Evolutionary conservation across 805 yeast species (phyloP).

Genomic region (Hanseniaspora thailandica): DNA sequence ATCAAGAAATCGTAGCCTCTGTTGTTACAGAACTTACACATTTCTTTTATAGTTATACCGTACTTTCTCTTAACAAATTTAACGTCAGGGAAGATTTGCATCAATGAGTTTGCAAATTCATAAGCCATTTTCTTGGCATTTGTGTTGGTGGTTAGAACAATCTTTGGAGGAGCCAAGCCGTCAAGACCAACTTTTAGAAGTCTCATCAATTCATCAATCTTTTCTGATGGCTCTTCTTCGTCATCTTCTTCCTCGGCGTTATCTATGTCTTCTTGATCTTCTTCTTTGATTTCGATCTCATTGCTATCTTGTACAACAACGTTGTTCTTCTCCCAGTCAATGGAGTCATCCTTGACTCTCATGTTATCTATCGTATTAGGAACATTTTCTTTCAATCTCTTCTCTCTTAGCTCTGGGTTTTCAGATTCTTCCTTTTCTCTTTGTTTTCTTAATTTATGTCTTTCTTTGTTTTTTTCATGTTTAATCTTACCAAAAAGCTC

Average conservation of each 20-base stretch:
- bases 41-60: constrained; percentile 74
- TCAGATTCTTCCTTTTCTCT: constrained; percentile 79
- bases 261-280: constrained; percentile 12
- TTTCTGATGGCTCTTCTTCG: neutral
- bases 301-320: constrained; percentile 24
- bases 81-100: constrained; percentile 74
- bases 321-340: constrained; percentile 29
- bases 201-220: constrained; percentile 29
- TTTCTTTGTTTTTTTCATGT: constrained; percentile 61
- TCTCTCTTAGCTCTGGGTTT: constrained; percentile 70
- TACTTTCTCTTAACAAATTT: constrained; percentile 79
- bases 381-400: constrained; percentile 64
- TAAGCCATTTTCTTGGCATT: constrained; percentile 78
- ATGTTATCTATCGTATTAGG: constrained; percentile 76
- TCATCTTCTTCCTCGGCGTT: constrained; percentile 16
- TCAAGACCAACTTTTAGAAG: constrained; percentile 25
- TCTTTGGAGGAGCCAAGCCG: constrained; percentile 70
- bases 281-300: constrained; percentile 19
- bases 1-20: constrained; percentile 80
- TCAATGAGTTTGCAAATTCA: constrained; percentile 74
- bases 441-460: constrained; percentile 65
- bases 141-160: constrained; percentile 78
- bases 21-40: constrained; percentile 69
- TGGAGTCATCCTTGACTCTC: constrained; percentile 79
- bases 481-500: constrained; percentile 61